phyloP scores from a whole-genome alignment of 106 monocot species.

The Alisma plantagoaquatica region DNA sequence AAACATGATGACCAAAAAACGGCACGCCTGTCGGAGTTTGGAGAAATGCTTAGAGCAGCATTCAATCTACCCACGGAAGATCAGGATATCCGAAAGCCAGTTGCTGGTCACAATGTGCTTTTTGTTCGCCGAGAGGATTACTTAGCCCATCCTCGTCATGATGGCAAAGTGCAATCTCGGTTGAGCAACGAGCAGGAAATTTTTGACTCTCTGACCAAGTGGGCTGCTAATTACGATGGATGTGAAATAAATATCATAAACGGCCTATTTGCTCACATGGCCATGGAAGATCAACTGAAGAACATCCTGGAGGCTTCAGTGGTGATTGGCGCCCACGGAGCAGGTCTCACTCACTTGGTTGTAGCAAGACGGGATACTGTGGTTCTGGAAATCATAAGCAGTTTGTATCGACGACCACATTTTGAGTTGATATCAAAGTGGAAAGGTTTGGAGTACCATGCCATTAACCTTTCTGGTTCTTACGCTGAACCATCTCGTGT shows the following conservation, averaged over 20 bases:
- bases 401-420: conserved; percentile 76
- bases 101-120: conserved; percentile 48
- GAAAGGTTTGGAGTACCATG: conserved; percentile 84
- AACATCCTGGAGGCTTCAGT: conserved; percentile 74
- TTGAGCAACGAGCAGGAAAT: conserved; percentile 82
- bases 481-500: conserved; percentile 41
- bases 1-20: conserved; percentile 51
- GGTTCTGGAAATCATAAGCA: conserved; percentile 87
- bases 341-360: conserved; percentile 86
- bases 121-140: conserved; percentile 94
- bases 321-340: conserved; percentile 90
- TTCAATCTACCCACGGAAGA: conserved; percentile 36
- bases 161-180: conserved; percentile 64
- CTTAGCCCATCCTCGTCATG: conserved; percentile 86
- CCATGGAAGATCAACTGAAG: conserved; percentile 63
- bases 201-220: conserved; percentile 44
- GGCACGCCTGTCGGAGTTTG: conserved; percentile 74
- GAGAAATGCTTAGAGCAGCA: conserved; percentile 73
- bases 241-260: conserved; percentile 73
- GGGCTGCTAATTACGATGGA: conserved; percentile 43
- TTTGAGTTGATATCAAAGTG: conserved; percentile 80
- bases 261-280: conserved; percentile 91
- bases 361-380: conserved; percentile 38
- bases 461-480: conserved; percentile 79
- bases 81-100: conserved; percentile 10